These are phyloP conservation scores for Trichomonas tenax DNA, from an alignment of 208 protist species.

Conservation along the genomic window DNA sequence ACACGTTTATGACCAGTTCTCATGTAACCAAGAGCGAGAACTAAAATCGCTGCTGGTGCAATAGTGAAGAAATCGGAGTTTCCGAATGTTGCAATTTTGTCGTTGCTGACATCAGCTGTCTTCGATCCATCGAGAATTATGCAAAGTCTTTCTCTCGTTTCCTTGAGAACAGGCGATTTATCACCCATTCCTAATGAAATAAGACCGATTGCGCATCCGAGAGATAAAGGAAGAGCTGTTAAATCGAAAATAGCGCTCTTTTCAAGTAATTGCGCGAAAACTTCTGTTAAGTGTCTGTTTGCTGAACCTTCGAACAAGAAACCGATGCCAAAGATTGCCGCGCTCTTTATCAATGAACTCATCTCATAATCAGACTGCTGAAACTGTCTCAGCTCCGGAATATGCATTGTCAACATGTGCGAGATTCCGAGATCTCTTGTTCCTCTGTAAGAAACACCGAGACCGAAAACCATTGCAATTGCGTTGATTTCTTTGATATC, in stretches of 20 bases:
- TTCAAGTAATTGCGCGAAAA: not conserved
- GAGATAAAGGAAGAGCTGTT: not conserved
- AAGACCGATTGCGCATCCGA: not conserved
- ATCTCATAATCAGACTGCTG: not conserved
- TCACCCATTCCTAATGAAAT: not conserved
- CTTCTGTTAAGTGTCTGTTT: not conserved
- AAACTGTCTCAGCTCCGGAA: not conserved
- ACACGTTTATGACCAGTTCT: not conserved
- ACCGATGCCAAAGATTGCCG: not conserved
- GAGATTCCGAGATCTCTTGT: not conserved
- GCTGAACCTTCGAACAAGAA: not conserved
- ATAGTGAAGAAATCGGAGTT: not conserved
- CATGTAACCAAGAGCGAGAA: not conserved
- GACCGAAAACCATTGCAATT: not conserved
- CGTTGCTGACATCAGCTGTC: not conserved
- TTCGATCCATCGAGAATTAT: not conserved
- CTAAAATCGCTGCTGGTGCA: not conserved
- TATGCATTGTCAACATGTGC: not conserved
- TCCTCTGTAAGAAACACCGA: not conserved
- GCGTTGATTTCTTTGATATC: not conserved
- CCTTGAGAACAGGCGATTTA: not conserved
- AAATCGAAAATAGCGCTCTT: not conserved
- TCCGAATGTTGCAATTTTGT: not conserved
- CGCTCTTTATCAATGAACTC: not conserved
- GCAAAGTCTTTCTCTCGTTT: constrained; percentile 10